Conservation (phyloP, 495 filamentous ascomycete species). For the Xylaria longipes region DNA sequence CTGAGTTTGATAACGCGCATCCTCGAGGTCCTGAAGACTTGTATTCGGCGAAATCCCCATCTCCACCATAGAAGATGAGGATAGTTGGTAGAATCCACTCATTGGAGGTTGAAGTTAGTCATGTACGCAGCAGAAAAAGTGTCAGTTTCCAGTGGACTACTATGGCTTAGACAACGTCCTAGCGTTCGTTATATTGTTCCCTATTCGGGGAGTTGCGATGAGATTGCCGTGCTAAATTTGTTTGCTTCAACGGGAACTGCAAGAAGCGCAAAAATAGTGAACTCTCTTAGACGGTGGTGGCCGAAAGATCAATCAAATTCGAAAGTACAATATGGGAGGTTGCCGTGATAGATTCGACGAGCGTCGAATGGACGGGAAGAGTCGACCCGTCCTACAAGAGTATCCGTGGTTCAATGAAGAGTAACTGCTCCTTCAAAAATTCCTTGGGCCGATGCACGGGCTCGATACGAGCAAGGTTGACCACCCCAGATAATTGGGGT, state of each 20-base stretch:
- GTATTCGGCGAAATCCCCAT: conserved; percentile 44
- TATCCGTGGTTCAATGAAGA: conserved; percentile 4
- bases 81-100: conserved; percentile 58
- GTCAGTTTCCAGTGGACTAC: neutral
- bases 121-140: neutral
- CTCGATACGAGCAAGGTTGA: conserved; percentile 22
- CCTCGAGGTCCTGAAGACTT: conserved; percentile 47
- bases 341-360: conserved; percentile 8
- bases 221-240: conserved; percentile 1
- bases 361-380: neutral
- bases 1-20: conserved; percentile 43
- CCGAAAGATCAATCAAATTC: neutral
- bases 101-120: conserved; percentile 37
- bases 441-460: conserved; percentile 10
- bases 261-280: neutral
- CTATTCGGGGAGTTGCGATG: neutral
- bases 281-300: neutral
- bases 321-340: neutral
- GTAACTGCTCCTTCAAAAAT: conserved; percentile 17
- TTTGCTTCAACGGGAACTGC: neutral
- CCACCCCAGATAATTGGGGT: conserved; percentile 27
- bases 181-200: conserved; percentile 18
- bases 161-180: conserved; percentile 6
- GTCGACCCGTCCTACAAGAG: neutral
- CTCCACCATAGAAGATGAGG: conserved; percentile 53